phyloP scores from a whole-genome alignment of 2,329 filamentous ascomycete genomes.

The Talaromyces atroroseus region DNA sequence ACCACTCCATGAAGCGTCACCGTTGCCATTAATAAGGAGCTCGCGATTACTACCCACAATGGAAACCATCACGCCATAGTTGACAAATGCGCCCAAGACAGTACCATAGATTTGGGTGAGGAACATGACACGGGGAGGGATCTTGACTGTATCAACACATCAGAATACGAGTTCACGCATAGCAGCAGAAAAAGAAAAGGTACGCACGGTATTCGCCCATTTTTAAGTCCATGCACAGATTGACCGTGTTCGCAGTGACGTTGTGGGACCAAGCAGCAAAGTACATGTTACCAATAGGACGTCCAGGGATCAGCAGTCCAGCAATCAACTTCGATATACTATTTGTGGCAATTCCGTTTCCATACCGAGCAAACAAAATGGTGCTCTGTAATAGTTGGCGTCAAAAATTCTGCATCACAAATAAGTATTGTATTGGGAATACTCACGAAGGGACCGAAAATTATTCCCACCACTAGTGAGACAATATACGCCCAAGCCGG shows the following conservation, averaged over 20 bases:
- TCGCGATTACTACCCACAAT: conserved; percentile 9
- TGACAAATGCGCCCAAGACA: conserved; percentile 11
- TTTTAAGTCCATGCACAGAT: conserved; percentile 51
- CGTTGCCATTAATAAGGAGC: conserved; percentile 7
- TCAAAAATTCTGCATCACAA: not conserved
- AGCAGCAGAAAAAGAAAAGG: not conserved
- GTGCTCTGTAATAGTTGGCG: conserved; percentile 36
- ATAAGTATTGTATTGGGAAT: not conserved
- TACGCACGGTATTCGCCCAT: conserved; percentile 53
- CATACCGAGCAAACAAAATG: conserved; percentile 49
- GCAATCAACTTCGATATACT: conserved; percentile 55
- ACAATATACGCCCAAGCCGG: conserved; percentile 31
- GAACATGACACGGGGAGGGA: conserved; percentile 14
- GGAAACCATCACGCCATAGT: conserved; percentile 14
- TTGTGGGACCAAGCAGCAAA: conserved; percentile 57
- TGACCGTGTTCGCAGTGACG: conserved; percentile 48
- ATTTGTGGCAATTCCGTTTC: conserved; percentile 55
- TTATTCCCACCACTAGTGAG: conserved; percentile 24
- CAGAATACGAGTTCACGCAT: not conserved
- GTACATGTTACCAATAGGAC: conserved; percentile 54
- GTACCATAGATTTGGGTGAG: conserved; percentile 14
- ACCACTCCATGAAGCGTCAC: conserved; percentile 14
- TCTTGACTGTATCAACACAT: conserved; percentile 10
- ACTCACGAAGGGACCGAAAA: conserved; percentile 20
- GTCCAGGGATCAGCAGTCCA: conserved; percentile 47